These are phyloP conservation scores for Aspergillus wentii DNA, from an alignment of 495 filamentous ascomycete genomes.

Conservation along the genomic window DNA sequence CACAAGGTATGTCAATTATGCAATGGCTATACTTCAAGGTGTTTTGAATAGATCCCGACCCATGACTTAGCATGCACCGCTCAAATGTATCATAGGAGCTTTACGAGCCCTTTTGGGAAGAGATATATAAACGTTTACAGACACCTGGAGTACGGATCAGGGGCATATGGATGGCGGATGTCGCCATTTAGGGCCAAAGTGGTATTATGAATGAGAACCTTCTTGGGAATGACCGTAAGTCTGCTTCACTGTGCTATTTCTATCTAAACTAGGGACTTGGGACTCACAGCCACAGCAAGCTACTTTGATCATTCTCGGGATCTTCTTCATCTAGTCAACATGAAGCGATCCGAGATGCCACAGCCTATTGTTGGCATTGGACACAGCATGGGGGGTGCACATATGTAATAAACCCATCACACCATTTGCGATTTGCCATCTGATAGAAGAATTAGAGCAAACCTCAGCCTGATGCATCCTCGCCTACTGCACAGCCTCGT, in stretches of 20 bases:
- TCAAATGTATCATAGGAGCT: constrained; percentile 46
- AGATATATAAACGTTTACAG: constrained; percentile 37
- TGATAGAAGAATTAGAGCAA: constrained; percentile 4
- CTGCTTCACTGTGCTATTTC: neutral
- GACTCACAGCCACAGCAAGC: constrained; percentile 1
- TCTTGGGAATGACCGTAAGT: constrained; percentile 67
- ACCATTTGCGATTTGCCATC: constrained; percentile 42
- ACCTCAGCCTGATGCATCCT: constrained; percentile 63
- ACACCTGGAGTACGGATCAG: constrained; percentile 44
- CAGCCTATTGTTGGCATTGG: constrained; percentile 70
- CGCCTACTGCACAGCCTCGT: constrained; percentile 63
- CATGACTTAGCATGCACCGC: neutral
- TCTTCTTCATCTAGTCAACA: constrained; percentile 66
- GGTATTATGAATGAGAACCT: constrained; percentile 60
- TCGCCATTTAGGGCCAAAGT: constrained; percentile 59
- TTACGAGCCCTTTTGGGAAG: constrained; percentile 74
- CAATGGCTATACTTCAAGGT: neutral
- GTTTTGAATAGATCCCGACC: no score
- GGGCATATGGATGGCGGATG: constrained; percentile 69
- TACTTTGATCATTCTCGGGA: constrained; percentile 75
- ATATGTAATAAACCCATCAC: no score
- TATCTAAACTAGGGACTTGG: neutral
- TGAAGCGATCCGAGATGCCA: constrained; percentile 61
- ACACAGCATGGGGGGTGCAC: constrained; percentile 68
- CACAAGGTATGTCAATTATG: constrained; percentile 56